Conservation (phyloP, 116 monocot genomes). For the Zostera marina region DNA sequence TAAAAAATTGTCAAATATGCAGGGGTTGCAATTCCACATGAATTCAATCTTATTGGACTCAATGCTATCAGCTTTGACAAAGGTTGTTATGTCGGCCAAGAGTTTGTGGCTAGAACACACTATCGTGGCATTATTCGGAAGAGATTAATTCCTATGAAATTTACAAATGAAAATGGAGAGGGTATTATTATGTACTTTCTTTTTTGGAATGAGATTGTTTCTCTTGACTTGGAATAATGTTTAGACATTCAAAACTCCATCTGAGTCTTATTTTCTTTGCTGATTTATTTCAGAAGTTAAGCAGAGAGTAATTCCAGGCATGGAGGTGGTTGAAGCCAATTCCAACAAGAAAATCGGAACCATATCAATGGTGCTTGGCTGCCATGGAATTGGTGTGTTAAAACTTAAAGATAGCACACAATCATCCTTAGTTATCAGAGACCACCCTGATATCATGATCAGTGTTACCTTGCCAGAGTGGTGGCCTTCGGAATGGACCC, state of each 20-base stretch:
- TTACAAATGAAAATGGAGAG: constrained; percentile 27
- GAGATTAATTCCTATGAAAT: constrained; percentile 68
- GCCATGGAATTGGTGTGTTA: constrained; percentile 60
- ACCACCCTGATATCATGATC: constrained; percentile 26
- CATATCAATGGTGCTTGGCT: constrained; percentile 42
- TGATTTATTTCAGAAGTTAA: constrained; percentile 31
- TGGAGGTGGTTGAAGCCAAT: constrained; percentile 39
- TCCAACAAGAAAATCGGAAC: constrained; percentile 62
- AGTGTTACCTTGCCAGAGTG: constrained; percentile 55
- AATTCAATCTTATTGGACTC: constrained; percentile 74
- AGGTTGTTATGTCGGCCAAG: constrained; percentile 95
- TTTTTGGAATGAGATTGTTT: neutral
- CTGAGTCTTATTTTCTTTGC: neutral
- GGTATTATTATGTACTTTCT: constrained; percentile 18
- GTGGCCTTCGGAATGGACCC: constrained; percentile 89
- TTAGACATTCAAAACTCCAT: neutral
- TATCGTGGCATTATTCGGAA: constrained; percentile 92
- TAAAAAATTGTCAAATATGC: neutral
- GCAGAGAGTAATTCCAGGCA: constrained; percentile 44
- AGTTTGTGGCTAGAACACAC: constrained; percentile 84
- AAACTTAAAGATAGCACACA: constrained; percentile 56
- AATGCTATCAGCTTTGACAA: constrained; percentile 94
- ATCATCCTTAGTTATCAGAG: constrained; percentile 40
- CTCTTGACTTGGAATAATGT: neutral
- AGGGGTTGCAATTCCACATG: constrained; percentile 91